Base-by-base conservation (phyloP, 768 basidiomycete species). In the Podaxis sp. region DNA sequence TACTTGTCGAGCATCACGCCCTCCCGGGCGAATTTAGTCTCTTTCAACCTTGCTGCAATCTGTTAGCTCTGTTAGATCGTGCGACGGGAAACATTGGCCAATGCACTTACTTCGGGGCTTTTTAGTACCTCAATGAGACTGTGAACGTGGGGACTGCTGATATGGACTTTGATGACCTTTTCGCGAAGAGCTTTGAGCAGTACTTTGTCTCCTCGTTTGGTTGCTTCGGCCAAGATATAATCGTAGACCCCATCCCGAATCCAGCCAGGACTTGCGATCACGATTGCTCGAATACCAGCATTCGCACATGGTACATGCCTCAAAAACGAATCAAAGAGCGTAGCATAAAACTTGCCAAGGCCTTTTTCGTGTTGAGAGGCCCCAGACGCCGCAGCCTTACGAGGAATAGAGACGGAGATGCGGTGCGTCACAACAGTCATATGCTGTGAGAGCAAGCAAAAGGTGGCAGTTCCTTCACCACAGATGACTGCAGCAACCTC, bases 231-330 rank as follows among this genome's bases (percentile, higher is more conserved):
- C 66, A 94, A 78, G 73, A 99, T 84, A 73, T 87, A 90, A 62
- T 93, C 90, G 70, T 87, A 88, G 6, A 98, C 91, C 0, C 89
- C 80, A 67, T 99, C 97, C 69, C 91, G 84, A 6, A 95, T 89
- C 88, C 98, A 99, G 0, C 97, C 97, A 7, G 97, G 97, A 67
- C 93, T 95, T 4, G 97, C 97, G 70, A 99, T 90, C 52, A 99
- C 93, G 69, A 99, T 93, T 2, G 91, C 96, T 49, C 89, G 89
- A 48, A 99, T 79, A 36, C 83, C 80, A 1, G 80, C 82, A 65
- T 83, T 87, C 22, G 84, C 77, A 68, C 88, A 97, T 2, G 97
- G 96, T 66, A 99, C 91, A 72, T 98, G 94, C 17, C 96, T 85
- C 4, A 94, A 73, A 68, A 99, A 92, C 0, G 93, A 86, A 26